Evolutionary conservation across 257 asterid species (phyloP).

Genomic region (Craterostigma plantagineum): DNA sequence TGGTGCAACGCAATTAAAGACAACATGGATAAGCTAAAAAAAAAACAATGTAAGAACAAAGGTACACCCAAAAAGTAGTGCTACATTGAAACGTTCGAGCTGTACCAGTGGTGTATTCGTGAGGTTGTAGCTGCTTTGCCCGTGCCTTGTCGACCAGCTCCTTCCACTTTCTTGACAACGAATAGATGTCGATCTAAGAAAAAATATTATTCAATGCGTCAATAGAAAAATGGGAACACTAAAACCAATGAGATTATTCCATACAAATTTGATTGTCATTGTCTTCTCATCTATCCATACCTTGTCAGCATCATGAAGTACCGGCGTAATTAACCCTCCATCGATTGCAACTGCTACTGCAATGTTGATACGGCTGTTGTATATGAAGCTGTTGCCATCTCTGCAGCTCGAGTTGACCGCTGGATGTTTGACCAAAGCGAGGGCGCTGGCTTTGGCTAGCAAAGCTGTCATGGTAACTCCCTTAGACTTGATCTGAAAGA

Average conservation of each 20-base stretch:
- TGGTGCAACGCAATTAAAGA: slow-evolving; percentile 4
- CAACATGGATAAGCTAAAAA: background rate
- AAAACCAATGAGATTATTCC: slow-evolving; percentile 3
- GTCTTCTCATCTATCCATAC: no score
- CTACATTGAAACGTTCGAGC: no score
- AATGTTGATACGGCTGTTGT: slow-evolving; percentile 75
- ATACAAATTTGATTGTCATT: background rate
- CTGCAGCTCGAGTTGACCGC: slow-evolving; percentile 90
- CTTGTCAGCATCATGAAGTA: slow-evolving; percentile 96
- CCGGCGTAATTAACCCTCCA: slow-evolving; percentile 96
- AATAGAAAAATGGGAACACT: slow-evolving; percentile 1
- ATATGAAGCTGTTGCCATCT: slow-evolving; percentile 89
- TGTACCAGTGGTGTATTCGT: slow-evolving; percentile 73
- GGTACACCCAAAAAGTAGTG: no score
- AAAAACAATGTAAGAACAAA: background rate
- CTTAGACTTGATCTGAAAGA: slow-evolving; percentile 65
- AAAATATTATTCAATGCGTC: background rate
- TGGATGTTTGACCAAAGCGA: slow-evolving; percentile 80
- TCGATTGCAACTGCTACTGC: slow-evolving; percentile 98
- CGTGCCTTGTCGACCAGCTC: slow-evolving; percentile 91
- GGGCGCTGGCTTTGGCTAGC: slow-evolving; percentile 89
- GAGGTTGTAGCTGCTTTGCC: slow-evolving; percentile 91
- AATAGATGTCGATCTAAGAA: slow-evolving; percentile 61
- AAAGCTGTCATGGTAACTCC: slow-evolving; percentile 98
- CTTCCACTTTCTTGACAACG: slow-evolving; percentile 93